Base-by-base conservation (phyloP, 495 filamentous ascomycete species). In the Glutinoglossum americanum region DNA sequence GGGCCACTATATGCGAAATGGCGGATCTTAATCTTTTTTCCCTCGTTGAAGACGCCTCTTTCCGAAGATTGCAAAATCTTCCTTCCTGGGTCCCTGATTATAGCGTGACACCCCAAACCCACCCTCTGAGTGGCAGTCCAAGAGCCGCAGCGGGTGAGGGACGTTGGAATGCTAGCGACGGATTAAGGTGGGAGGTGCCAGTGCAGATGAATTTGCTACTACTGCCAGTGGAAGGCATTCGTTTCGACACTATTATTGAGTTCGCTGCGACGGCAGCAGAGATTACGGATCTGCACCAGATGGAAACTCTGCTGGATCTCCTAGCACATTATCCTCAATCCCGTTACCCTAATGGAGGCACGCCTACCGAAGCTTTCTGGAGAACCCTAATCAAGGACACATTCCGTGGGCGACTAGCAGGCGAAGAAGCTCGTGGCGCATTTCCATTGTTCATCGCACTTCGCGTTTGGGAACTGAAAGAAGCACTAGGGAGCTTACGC, bases 51-150 rank as follows among this genome's bases (percentile, higher is more conserved):
- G 62, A 58, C 26, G 23, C 27, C 27, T 51, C 25, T 23, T 45
- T 11, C 7, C 26, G 56, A 35, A 56, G 21, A 13, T 21, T 8
- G 23, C 39, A 44, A n/a, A 35, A 60, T 7, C 56, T 64, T 15
- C 57, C 62, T 10, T 63, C 61, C 21, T 64, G 62, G 62, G 58
- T 64, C 26, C 62, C 62, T 23, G 61, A 64, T 54, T 64, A 55
- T 51, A 62, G 58, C 45, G 48, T 47, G 23, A 26, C 41, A 27
- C 51, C 41, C 28, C 49, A 54, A 26, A 53, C 51, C 28, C 53
- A 45, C 28, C 59, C 57, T 47, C 33, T 59, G 9, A 25, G 17
- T 30, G 17, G 35, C n/a, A 28, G n/a, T 23, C 30, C 26, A 7
- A 30, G 27, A 37, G 41, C 8, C 33, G 59, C 47, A 55, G 37